Base-by-base conservation (phyloP, 2,329 filamentous ascomycete species). In the Amphichorda felina region DNA sequence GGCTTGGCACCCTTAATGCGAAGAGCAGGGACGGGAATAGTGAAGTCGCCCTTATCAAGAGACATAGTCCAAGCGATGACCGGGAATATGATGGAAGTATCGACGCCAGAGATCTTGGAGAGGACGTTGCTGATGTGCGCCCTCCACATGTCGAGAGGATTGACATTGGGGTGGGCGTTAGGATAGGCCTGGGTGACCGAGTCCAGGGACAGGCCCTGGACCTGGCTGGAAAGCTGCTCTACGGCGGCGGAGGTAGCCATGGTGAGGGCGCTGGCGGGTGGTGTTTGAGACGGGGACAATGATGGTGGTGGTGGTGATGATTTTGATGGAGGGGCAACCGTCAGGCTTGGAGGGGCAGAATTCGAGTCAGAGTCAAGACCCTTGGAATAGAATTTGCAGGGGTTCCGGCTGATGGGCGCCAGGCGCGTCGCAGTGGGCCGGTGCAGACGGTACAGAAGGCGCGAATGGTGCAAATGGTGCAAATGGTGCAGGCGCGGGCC, bases 21-120 rank as follows among this genome's bases (percentile, higher is more conserved):
- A 43, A 94, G 69, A n/a, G 84, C 82, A 13, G 86, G 82, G 8
- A 85, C 75, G 8, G 85, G 79, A 32, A 94, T 60, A 36, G 83
- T 72, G 46, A 93, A 61, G 58, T 94, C 86, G 33, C 86, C 86
- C 64, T 88, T 86, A 44, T 91, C 85, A 16, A 87, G 66, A 26
- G 79, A 75, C 42, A 75, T 67, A 5, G 85, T 89, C 82, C 83
- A 89, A 61, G 82, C 73, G 29, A 94, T 63, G 26, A 76, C 75
- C 18, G 75, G 74, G 60, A 83, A 87, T 52, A 93, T 79, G 47
- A 86, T 75, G 36, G 69, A 64, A 24, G 68, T 55, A 39, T 84
- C 79, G 19, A 85, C 79, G 16, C 79, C 81, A 3, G 80, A 83
- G 40, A 86, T 70, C 15, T 73, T 63, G 24, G 73, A 63, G 28